These are phyloP conservation scores for Macroventuria anomochaeta DNA, from an alignment of 2,329 filamentous ascomycete species.

Conservation along the genomic window DNA sequence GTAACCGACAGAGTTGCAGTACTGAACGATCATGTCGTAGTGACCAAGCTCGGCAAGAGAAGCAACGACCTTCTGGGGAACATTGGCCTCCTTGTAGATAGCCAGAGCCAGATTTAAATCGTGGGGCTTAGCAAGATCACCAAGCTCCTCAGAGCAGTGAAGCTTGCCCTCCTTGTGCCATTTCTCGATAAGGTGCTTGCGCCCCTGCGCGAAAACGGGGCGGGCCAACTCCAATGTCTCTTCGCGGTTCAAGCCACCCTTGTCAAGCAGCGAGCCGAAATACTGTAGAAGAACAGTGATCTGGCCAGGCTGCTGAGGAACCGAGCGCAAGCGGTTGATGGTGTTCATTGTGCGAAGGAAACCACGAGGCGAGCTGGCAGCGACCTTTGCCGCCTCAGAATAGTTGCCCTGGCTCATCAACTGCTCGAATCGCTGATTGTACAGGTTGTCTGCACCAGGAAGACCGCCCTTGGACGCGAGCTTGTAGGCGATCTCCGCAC, in stretches of 20 bases:
- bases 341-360: conserved; percentile 94
- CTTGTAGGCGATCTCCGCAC: conserved; percentile 92
- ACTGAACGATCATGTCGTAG: conserved; percentile 95
- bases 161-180: conserved; percentile 98
- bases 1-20: conserved; percentile 83
- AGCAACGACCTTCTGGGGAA: conserved; percentile 92
- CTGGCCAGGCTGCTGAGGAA: conserved; percentile 80
- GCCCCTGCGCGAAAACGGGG: conserved; percentile 89
- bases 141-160: conserved; percentile 93
- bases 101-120: conserved; percentile 85
- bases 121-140: conserved; percentile 89
- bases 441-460: conserved; percentile 91
- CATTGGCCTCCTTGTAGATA: conserved; percentile 90
- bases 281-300: conserved; percentile 96
- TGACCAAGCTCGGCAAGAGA: conserved; percentile 94
- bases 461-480: conserved; percentile 92
- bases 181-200: conserved; percentile 95
- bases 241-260: conserved; percentile 88
- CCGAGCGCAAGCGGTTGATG: conserved; percentile 92
- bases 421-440: conserved; percentile 90
- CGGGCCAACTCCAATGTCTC: conserved; percentile 93
- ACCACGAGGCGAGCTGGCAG: conserved; percentile 92
- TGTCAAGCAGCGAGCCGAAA: conserved; percentile 95
- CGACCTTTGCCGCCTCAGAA: conserved; percentile 89
- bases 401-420: conserved; percentile 82